Evolutionary conservation across 768 basidiomycete genomes (phyloP), one percentile per base, ranked within the genome.

Genomic region (Boletus tomentosulus): DNA sequence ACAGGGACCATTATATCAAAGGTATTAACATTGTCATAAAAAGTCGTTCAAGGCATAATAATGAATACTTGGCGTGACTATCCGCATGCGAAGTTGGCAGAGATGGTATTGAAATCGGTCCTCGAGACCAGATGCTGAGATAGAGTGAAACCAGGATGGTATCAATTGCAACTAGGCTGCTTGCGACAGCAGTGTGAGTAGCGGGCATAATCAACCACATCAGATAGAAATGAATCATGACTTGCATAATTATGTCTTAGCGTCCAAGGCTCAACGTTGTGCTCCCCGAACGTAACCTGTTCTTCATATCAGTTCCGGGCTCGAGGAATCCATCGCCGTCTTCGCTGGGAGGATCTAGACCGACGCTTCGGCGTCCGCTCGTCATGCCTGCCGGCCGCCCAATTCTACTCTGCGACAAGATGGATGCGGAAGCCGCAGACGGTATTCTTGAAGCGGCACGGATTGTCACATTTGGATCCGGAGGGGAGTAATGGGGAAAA

Each of bases 401-500:
- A 68, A 73, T 82, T 76, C 68, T 80, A 74, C 48, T 77, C 66
- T 51, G 81, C 59, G 49, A 65, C 39, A 73, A 58, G 45, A 62
- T 19, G 6, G 66, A 71, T n/a, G 73, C 49, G 19, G 67, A 66
- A n/a, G 60, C 55, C 6, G 65, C 48, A 28, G 77, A 72, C 6
- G 78, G 73, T 54, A 73, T 63, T 60, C 75, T 76, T 9, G 74
- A 72, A 30, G 73, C 62, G 2, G 71, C 62, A 53, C 83, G 77
- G 43, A 79, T 64, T 3, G 81, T 81, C 33, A 81, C 72, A 57
- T 79, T 79, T 24, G 76, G 39, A 54, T 76, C 71, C 25, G 69
- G 55, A 31, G 65, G 66, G 8, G 80, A 80, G 33, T 80, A 57
- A 19, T 71, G 66, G 7, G 81, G 76, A 22, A 78, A 66, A 51